Evolutionary conservation across 2,329 filamentous ascomycete genomes (phyloP), one percentile per base, ranked within the genome.

Genomic region (Macrophomina tecta): DNA sequence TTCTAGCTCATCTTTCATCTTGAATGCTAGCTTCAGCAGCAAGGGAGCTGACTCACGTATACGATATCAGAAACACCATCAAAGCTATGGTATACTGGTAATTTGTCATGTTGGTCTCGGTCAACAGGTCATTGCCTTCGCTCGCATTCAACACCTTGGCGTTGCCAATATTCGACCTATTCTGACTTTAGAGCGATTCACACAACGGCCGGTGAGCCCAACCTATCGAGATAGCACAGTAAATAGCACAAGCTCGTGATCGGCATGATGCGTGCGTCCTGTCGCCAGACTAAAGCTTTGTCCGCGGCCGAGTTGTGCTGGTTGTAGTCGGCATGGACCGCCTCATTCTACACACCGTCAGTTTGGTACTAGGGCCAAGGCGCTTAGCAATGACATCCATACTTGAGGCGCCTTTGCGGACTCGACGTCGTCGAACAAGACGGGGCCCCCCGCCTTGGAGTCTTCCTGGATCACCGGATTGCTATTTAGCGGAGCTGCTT

Each of bases 171-270:
- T 49, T 49, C 45, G 58, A 62, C 56, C 56, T 61, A 34, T 6
- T 16, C 55, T 42, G 34, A 28, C 16, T 46, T 60, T 30, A 60
- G 55, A 60, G 14, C 2, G 28, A 32, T 46, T 30, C 2, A 60
- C 7, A 40, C 55, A 8, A 18, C 55, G 38, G 28, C 2, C 2
- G 23, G 8, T 5, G 9, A 18, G 9, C 12, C 40, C 16, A 23
- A 60, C 55, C 87, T 82, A 76, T 91, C 89, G 30, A 91, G 83
- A 74, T 89, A 91, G 76, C 87, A 89, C 28, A 91, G 82, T 53
- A 91, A 82, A 75, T 90, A 92, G 61, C 91, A 89, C 63, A 76
- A 79, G 6, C 87, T 86, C n/a, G 83, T 86, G 14, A 91, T 78
- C 1, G 89, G 89, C 14, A 91, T 79, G 66, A 91, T 89, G 65